Evolutionary conservation across 2,329 filamentous ascomycete species (phyloP).

Genomic region (Nothophoma quercina): DNA sequence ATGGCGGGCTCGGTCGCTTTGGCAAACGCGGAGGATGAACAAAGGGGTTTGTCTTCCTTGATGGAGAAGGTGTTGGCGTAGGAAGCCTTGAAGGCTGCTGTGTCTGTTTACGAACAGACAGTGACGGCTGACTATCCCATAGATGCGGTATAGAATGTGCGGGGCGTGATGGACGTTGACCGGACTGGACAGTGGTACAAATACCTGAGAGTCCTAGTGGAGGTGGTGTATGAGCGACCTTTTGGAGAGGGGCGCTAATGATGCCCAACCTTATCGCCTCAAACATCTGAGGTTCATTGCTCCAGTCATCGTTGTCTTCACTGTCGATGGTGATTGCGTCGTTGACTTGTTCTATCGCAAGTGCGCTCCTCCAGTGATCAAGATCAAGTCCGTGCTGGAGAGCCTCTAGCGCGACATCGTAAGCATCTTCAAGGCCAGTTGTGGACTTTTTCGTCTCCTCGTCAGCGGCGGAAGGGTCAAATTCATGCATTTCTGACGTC

Average conservation of each 20-base stretch:
- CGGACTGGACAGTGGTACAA: too few relatives aligned
- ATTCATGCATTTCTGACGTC: constrained; percentile 21
- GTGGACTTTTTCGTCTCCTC: constrained; percentile 1
- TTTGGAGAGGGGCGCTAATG: not conserved
- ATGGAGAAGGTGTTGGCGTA: not conserved
- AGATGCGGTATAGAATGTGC: too few relatives aligned
- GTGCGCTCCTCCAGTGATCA: constrained; percentile 22
- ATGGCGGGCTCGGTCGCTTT: not conserved
- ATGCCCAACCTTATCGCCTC: not conserved
- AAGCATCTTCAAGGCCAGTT: constrained; percentile 23
- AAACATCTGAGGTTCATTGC: constrained; percentile 1
- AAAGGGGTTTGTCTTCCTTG: not conserved
- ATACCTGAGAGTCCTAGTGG: too few relatives aligned
- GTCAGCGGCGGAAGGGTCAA: constrained; percentile 16
- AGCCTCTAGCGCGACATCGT: constrained; percentile 3
- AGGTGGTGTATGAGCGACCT: too few relatives aligned
- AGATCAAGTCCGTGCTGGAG: constrained; percentile 8
- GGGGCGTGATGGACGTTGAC: too few relatives aligned
- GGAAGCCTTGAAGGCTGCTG: not conserved
- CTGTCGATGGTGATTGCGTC: not conserved
- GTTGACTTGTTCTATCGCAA: not conserved
- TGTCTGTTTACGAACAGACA: too few relatives aligned
- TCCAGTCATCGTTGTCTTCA: not conserved
- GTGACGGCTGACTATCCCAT: too few relatives aligned
- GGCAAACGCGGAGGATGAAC: not conserved